These are phyloP conservation scores for Theobroma grandiflorum DNA, from an alignment of 441 rosid genomes.

Conservation along the genomic window DNA sequence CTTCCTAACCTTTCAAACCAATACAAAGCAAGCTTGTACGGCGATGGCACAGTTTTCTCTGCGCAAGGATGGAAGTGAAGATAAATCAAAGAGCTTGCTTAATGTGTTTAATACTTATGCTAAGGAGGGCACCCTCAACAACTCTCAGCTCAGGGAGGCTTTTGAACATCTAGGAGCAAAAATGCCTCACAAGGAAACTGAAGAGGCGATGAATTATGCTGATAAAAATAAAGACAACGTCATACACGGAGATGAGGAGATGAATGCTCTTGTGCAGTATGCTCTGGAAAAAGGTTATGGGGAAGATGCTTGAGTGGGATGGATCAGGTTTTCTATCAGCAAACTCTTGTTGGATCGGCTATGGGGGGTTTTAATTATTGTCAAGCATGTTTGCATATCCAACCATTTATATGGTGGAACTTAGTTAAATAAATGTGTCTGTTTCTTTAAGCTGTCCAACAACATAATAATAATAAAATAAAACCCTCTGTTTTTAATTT, in stretches of 20 bases:
- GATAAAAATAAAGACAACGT: not conserved
- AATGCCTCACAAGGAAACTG: not conserved
- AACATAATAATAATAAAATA: no score
- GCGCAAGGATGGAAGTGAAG: no score
- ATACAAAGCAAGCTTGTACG: no score
- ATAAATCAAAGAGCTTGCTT: no score
- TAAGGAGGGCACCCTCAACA: not conserved
- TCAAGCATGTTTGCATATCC: no score
- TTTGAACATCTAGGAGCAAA: not conserved
- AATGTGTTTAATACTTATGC: not conserved
- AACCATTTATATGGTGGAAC: no score
- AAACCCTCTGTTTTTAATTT: no score
- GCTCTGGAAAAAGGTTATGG: not conserved
- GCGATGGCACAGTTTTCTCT: no score
- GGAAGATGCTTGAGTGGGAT: not conserved
- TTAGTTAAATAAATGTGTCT: no score
- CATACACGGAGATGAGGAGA: not conserved
- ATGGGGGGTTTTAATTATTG: no score
- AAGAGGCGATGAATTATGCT: not conserved
- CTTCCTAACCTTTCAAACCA: not conserved
- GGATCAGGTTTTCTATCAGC: not conserved
- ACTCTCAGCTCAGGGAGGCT: not conserved
- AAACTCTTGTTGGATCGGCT: no score
- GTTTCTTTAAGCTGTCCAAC: no score
- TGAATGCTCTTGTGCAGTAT: not conserved